These are phyloP conservation scores for Exophiala sideris DNA, from an alignment of 2,329 filamentous ascomycete genomes.

Conservation along the genomic window DNA sequence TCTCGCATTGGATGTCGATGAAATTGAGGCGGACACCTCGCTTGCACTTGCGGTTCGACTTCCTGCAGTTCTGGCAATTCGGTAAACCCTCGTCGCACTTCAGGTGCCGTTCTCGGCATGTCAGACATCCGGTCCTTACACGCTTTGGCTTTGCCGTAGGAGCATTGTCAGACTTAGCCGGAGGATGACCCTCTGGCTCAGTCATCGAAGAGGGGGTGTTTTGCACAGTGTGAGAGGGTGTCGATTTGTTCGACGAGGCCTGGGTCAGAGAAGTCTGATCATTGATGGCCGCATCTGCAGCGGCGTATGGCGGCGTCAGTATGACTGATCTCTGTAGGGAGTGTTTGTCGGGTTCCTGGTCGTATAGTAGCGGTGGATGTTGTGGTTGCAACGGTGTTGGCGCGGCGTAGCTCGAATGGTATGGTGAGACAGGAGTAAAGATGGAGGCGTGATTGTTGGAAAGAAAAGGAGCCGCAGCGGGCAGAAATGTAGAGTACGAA, in stretches of 20 bases:
- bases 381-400: slow-evolving; percentile 1
- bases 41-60: slow-evolving; percentile 81
- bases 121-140: slow-evolving; percentile 85
- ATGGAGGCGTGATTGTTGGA: not conserved
- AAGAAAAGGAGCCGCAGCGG: slow-evolving; percentile 8
- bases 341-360: slow-evolving; percentile 6
- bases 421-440: not conserved
- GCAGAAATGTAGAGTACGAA: slow-evolving; percentile 9
- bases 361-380: slow-evolving; percentile 7
- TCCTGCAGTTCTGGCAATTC: slow-evolving; percentile 74
- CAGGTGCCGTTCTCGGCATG: slow-evolving; percentile 82
- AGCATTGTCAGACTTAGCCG: slow-evolving; percentile 14
- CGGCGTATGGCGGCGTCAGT: slow-evolving; percentile 23
- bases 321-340: slow-evolving; percentile 6
- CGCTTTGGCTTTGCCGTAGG: slow-evolving; percentile 66
- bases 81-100: slow-evolving; percentile 80
- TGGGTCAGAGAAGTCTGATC: slow-evolving; percentile 21
- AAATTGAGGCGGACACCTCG: slow-evolving; percentile 86
- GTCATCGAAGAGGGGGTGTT: slow-evolving; percentile 27
- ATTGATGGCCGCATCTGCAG: slow-evolving; percentile 19
- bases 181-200: slow-evolving; percentile 16
- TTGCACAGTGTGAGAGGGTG: slow-evolving; percentile 21
- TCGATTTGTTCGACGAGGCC: slow-evolving; percentile 25
- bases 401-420: not conserved
- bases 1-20: slow-evolving; percentile 73